Evolutionary conservation across 2,329 filamentous ascomycete species (phyloP), one percentile per base, ranked within the genome.

Genomic region (Cadophora luteo-olivacea): DNA sequence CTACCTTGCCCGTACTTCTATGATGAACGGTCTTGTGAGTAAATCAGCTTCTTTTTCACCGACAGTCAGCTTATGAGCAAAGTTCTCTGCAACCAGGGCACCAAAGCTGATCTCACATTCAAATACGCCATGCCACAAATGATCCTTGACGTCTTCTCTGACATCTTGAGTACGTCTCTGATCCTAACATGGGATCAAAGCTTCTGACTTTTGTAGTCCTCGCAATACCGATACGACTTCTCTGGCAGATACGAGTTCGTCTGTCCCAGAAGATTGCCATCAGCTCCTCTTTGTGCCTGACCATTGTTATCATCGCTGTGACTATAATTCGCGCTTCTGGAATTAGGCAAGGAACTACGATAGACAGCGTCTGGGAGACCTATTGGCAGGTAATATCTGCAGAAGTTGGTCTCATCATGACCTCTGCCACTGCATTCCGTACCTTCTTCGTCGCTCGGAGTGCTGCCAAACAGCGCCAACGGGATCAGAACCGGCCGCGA

Each of bases 381-480:
- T 64, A 64, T 22, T 64, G 62, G 62, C 62, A 36, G 8, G 14
- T 64, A 4, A 52, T 64, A 32, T 55, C 49, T 55, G 62, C 62
- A 9, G 62, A 64, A 45, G 62, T 64, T 1, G 62, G 62, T 3
- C 16, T 64, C 5, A 55, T 64, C 51, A 36, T 64, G 29, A 57
- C 62, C 1, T 41, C 62, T 2, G 49, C 33, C 48, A 41, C 51
- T 2, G 32, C 62, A 11, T 64, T 55, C 38, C 62, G 62, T 29
- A 55, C 51, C 16, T 45, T 45, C 41, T 45, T 45, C 41, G 41
- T 45, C 12, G 41, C 41, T 6, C 41, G 41, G 6, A 45, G 14
- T 19, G 41, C 41, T 3, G 41, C 41, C 6, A 6, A 19, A 19
- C 41, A 45, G 14, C 41, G 41, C 14, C 41, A 6, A 16, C 41